These are phyloP conservation scores for Cordyceps tenuipes DNA, from an alignment of 2,329 filamentous ascomycete species.

Conservation along the genomic window DNA sequence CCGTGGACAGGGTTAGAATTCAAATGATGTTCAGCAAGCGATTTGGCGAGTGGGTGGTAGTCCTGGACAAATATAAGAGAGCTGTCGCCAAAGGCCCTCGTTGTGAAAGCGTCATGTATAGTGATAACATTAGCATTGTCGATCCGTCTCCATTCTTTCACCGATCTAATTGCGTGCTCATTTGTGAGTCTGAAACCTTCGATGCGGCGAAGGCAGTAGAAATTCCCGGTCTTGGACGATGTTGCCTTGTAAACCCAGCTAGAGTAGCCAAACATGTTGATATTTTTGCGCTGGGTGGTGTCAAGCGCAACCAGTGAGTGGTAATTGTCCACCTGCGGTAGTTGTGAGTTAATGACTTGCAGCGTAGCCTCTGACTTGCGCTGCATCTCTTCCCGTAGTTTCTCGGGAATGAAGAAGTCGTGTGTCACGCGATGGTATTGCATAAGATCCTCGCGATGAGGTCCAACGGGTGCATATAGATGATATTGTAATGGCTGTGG, in stretches of 20 bases:
- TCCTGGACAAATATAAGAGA: conserved; percentile 91
- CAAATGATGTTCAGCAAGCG: conserved; percentile 76
- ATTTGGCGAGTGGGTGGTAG: conserved; percentile 87
- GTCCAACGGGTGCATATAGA: conserved; percentile 79
- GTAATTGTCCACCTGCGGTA: conserved; percentile 78
- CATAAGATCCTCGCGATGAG: conserved; percentile 71
- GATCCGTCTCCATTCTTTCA: conserved; percentile 84
- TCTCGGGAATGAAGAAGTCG: conserved; percentile 86
- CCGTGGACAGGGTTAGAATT: conserved; percentile 29
- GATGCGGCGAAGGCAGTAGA: conserved; percentile 79
- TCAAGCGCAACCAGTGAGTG: conserved; percentile 89
- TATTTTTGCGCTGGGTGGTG: conserved; percentile 68
- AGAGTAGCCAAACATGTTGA: conserved; percentile 72
- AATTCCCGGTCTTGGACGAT: conserved; percentile 77
- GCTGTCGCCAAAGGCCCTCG: conserved; percentile 84
- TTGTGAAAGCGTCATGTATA: conserved; percentile 88
- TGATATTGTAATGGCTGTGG: conserved; percentile 77
- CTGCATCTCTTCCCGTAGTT: conserved; percentile 78
- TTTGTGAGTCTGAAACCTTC: conserved; percentile 86
- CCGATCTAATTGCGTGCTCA: conserved; percentile 76
- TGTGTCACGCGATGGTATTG: conserved; percentile 81
- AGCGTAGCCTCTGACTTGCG: conserved; percentile 78
- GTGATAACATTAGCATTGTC: conserved; percentile 75
- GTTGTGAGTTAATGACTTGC: conserved; percentile 69
- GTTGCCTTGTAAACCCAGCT: conserved; percentile 95